Evolutionary conservation across 2,329 filamentous ascomycete genomes (phyloP), one percentile per base, ranked within the genome.

Genomic region (Albifimbria verrucaria): DNA sequence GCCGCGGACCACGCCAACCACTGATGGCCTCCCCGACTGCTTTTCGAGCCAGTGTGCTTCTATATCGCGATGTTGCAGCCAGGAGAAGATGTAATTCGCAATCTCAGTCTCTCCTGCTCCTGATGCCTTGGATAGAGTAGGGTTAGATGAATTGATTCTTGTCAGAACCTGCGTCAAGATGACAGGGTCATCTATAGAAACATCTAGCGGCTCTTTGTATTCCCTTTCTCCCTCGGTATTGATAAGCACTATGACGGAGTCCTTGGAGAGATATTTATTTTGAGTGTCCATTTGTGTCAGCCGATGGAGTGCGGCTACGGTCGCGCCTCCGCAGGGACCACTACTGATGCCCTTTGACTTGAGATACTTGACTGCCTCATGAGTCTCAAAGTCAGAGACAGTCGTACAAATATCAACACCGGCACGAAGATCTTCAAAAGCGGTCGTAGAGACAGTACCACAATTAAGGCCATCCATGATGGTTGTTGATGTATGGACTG

Each of bases 391-490:
- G 57, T 89, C 87, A 0, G 79, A 81, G 0, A 92, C 77, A 0
- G 78, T 80, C 0, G 86, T 68, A 50, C 79, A 80, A 1, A 78
- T 81, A 68, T 89, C 83, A 0, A 90, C 76, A 1, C 84, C 80
- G 0, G 72, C 63, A 7, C 72, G 68, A 3, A 92, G 65, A 0
- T 83, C 63, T 0, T 82, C 75, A 85, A 87, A 92, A 0, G 87
- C 85, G 1, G 79, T 82, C 0, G 73, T 73, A 0, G 87, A 89
- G 0, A 88, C 76, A 0, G 85, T 89, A 0, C 87, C 87, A 55
- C 88, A 92, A 58, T 89, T 84, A 72, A 92, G 81, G 0, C 88
- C 88, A 39, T 79, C 78, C 87, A 92, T 91, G 59, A 89, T 89
- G 0, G 86, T 90, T 3, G 80, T 70, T 0, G 72, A 73, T 0